Base-by-base conservation (phyloP, 2,329 filamentous ascomycete species). In the Fusarium annulatum region DNA sequence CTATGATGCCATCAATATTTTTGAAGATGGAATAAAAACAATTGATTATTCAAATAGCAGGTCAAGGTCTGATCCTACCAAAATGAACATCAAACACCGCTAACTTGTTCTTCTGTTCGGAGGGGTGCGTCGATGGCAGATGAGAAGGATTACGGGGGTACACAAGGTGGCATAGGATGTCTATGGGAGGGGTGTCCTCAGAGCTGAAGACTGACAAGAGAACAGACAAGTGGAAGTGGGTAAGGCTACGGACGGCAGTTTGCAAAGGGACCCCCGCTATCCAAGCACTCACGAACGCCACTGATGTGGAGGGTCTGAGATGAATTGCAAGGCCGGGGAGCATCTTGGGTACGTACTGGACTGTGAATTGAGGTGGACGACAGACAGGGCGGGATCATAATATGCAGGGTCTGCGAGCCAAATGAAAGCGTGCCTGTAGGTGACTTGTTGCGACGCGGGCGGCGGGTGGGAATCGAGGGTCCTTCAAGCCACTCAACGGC, bases 231-330 rank as follows among this genome's bases (percentile, higher is more conserved):
- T 68, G 70, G 61, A 71, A 65, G 77, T 77, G 74, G 77, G 71
- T 76, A 78, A 77, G 78, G 77, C 78, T 78, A 76, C 71, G 78
- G 74, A 77, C 78, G 78, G 78, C 78, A 79, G 76, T 79, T 79
- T 76, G 72, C 73, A 78, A 77, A 76, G 74, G 72, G 69, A 62
- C 70, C 73, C 74, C 74, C 74, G 70, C 65, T 74, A 67, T 56
- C 68, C 61, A 71, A 71, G 72, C 73, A 73, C 60, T 66, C 62
- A 71, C 72, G 75, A 76, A 77, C 77, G 77, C 77, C 77, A 76
- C 77, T 78, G 77, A 78, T 78, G 77, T 75, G 76, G 77, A 76
- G 77, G 76, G 77, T 77, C 76, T 77, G 69, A 77, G 72, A 78
- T 77, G 77, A 76, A 67, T 70, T 73, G 64, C 74, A 69, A 75